Conservation (phyloP, 768 basidiomycete genomes). For the Pulveroboletus sp. region DNA sequence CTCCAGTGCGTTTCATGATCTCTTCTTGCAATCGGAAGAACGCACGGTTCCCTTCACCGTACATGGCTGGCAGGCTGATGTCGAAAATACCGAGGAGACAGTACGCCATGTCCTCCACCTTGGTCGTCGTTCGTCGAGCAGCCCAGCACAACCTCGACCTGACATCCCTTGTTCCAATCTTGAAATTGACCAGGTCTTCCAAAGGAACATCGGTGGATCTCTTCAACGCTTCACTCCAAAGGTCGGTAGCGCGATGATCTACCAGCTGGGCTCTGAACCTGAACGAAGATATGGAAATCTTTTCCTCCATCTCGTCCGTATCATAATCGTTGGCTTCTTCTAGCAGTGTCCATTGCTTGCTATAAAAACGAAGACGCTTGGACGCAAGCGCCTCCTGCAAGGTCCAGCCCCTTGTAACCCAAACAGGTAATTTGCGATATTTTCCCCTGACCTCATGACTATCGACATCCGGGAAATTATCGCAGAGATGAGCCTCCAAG, state of each 20-base stretch:
- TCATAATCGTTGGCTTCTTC: conserved; percentile 20
- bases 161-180: conserved; percentile 14
- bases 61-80: conserved; percentile 23
- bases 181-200: conserved; percentile 11
- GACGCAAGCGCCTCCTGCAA: conserved; percentile 27
- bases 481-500: conserved; percentile 9
- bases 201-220: conserved; percentile 14
- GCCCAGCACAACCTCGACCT: conserved; percentile 26
- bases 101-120: conserved; percentile 30
- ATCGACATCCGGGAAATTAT: conserved; percentile 1
- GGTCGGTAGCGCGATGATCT: conserved; percentile 13
- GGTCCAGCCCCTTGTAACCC: conserved; percentile 27
- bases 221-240: conserved; percentile 14
- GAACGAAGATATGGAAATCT: conserved; percentile 13
- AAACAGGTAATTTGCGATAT: conserved; percentile 11
- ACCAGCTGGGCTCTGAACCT: conserved; percentile 18
- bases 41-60: conserved; percentile 27
- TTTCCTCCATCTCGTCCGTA: conserved; percentile 7
- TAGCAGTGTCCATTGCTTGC: conserved; percentile 21
- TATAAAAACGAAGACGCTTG: conserved; percentile 28
- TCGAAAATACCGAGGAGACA: conserved; percentile 31
- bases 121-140: conserved; percentile 24
- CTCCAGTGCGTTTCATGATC: conserved; percentile 25
- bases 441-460: background rate
- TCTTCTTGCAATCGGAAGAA: conserved; percentile 29